These are phyloP conservation scores for Capsicum chinense DNA, from an alignment of 257 asterid genomes.

Conservation along the genomic window DNA sequence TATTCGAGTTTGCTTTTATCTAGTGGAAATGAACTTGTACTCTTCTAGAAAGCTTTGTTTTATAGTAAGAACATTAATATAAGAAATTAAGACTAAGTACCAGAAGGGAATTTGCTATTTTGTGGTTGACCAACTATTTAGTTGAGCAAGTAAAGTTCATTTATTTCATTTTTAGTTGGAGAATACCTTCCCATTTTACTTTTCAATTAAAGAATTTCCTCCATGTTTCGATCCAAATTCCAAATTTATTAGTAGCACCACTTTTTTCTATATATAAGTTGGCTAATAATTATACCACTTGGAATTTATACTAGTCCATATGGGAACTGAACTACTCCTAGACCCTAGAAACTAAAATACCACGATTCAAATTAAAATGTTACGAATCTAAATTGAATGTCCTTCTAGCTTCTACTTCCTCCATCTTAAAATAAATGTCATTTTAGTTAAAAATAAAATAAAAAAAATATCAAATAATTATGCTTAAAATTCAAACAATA, in stretches of 20 bases:
- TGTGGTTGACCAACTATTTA: conserved; percentile 5
- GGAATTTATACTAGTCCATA: background rate
- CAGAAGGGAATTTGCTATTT: conserved; percentile 5
- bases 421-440: too few species aligned
- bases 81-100: background rate
- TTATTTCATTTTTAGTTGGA: conserved; percentile 21
- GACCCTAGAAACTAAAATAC: background rate
- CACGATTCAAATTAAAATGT: background rate
- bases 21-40: background rate
- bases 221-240: background rate
- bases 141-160: conserved; percentile 13
- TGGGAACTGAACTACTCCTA: background rate
- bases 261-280: background rate
- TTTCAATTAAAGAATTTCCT: background rate
- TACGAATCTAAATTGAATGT: background rate
- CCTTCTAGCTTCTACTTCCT: background rate
- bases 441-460: too few species aligned
- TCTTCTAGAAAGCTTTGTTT: background rate
- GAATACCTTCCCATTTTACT: conserved; percentile 1
- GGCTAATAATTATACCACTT: background rate
- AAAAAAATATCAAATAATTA: too few species aligned
- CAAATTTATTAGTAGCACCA: background rate
- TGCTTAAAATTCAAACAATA: too few species aligned
- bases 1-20: background rate
- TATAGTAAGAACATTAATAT: background rate